Percentiles rank a stretch among this genome's conserved stretches.
phyloP scores from a whole-genome alignment of 73 alveolate species.

The Tetrahymena borealis region DNA sequence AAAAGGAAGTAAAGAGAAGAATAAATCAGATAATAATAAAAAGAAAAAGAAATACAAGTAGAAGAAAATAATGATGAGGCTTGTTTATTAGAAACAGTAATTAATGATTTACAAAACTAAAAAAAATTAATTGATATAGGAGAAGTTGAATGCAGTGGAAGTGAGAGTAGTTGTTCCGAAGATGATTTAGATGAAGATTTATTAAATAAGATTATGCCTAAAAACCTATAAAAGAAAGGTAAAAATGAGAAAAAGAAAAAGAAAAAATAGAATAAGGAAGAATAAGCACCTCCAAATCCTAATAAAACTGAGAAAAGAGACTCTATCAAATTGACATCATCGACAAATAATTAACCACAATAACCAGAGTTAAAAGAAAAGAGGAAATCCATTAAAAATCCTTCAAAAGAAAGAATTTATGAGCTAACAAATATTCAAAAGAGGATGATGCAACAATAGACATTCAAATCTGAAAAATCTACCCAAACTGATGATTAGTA shows the following conservation, averaged over 20 bases:
- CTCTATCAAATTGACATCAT: not conserved
- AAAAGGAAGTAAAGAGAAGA: not conserved
- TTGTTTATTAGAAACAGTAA: not conserved
- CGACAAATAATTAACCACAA: not conserved
- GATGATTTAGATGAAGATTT: not conserved
- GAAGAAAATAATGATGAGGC: not conserved
- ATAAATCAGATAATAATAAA: not conserved
- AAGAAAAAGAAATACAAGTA: not conserved
- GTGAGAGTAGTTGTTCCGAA: not conserved
- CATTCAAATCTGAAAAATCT: not conserved
- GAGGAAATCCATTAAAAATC: not conserved
- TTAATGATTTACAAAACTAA: not conserved
- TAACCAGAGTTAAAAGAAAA: not conserved
- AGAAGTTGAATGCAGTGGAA: not conserved
- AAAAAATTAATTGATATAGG: not conserved
- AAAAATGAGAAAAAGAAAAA: not conserved
- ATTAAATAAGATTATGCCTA: not conserved
- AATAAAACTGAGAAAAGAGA: not conserved
- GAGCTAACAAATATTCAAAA: not conserved
- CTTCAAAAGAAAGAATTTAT: not conserved
- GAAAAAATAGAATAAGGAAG: not conserved
- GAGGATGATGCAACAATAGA: not conserved
- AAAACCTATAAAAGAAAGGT: not conserved
- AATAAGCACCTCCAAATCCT: not conserved
- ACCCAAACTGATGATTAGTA: not conserved